A percentile compares a stretch with the other conserved stretches of the same genome.
Conservation (phyloP, 495 filamentous ascomycete species). For the Apiosordaria backusii region DNA sequence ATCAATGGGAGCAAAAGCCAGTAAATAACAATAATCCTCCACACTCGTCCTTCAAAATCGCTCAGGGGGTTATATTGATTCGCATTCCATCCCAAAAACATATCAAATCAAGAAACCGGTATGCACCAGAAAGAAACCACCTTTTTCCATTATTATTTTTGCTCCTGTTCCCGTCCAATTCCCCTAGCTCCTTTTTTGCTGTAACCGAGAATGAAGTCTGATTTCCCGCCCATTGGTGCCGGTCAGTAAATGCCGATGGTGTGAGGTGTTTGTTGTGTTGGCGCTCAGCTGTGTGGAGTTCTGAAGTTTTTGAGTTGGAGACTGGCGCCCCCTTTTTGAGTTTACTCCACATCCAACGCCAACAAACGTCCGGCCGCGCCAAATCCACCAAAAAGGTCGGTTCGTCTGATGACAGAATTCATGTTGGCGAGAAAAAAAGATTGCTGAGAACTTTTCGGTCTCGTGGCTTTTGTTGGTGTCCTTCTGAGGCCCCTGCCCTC, state of each 20-base stretch:
- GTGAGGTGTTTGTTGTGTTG: background rate
- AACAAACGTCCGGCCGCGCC: background rate
- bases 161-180: background rate
- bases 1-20: background rate
- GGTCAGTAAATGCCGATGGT: background rate
- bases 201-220: background rate
- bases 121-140: background rate
- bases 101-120: background rate
- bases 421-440: background rate
- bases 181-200: background rate
- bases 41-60: conserved; percentile 1
- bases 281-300: background rate
- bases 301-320: background rate
- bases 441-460: background rate
- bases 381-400: background rate
- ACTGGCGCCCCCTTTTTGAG: background rate
- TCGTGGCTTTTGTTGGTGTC: background rate
- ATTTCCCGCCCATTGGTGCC: background rate
- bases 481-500: background rate
- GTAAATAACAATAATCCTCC: background rate
- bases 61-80: conserved; percentile 19
- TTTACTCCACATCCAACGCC: background rate
- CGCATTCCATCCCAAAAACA: background rate
- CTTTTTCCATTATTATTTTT: background rate
- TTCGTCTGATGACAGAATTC: background rate